These are phyloP conservation scores for Xylariaceae sp. DNA, from an alignment of 2,329 filamentous ascomycete species.

Conservation along the genomic window DNA sequence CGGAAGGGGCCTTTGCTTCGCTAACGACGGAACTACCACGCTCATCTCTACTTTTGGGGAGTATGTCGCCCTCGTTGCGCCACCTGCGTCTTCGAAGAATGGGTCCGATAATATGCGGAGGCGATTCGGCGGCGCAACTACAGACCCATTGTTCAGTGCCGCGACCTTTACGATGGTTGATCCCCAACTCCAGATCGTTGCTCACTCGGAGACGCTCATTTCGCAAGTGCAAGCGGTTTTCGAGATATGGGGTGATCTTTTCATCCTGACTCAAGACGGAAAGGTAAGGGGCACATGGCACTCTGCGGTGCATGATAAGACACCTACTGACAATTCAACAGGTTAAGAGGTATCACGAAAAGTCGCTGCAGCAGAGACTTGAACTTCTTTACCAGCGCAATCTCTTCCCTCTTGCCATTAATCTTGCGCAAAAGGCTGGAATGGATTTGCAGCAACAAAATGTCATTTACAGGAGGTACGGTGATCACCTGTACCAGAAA, in stretches of 20 bases:
- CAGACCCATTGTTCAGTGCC: slow-evolving; percentile 77
- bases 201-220: slow-evolving; percentile 79
- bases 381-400: slow-evolving; percentile 93
- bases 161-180: slow-evolving; percentile 90
- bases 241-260: slow-evolving; percentile 85
- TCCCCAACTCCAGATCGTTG: slow-evolving; percentile 81
- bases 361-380: slow-evolving; percentile 80
- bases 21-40: slow-evolving; percentile 87
- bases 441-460: slow-evolving; percentile 79
- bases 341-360: slow-evolving; percentile 87
- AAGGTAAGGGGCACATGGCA: slow-evolving; percentile 56
- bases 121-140: slow-evolving; percentile 65
- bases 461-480: slow-evolving; percentile 86
- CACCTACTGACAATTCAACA: slow-evolving; percentile 34
- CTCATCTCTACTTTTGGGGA: slow-evolving; percentile 73
- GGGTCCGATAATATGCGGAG: slow-evolving; percentile 58
- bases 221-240: slow-evolving; percentile 77
- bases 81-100: slow-evolving; percentile 53
- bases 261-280: slow-evolving; percentile 83
- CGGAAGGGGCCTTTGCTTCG: slow-evolving; percentile 79
- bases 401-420: slow-evolving; percentile 85
- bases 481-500: slow-evolving; percentile 90
- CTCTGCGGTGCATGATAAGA: background rate
- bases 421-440: slow-evolving; percentile 82
- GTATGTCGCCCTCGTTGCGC: slow-evolving; percentile 82